Conservation (phyloP, 2,329 filamentous ascomycete species). For the Endoconidiophora polonica region DNA sequence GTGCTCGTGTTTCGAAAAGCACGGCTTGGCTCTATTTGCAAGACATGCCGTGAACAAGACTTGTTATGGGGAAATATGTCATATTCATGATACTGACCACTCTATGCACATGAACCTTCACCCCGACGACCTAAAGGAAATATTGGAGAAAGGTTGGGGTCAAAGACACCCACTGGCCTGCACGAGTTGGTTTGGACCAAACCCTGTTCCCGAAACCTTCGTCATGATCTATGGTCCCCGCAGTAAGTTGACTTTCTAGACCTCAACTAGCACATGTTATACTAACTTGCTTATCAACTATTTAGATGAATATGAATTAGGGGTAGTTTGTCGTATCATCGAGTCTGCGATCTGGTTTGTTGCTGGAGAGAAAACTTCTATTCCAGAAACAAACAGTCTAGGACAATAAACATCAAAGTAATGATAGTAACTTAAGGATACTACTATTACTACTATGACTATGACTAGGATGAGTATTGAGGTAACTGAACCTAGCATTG, state of each 20-base stretch:
- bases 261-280: neutral
- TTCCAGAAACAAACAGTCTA: neutral
- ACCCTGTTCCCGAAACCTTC: constrained; percentile 59
- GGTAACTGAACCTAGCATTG: too few species aligned
- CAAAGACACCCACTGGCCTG: constrained; percentile 52
- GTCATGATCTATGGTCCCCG: constrained; percentile 70
- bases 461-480: too few species aligned
- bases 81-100: constrained; percentile 61
- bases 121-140: constrained; percentile 54
- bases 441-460: too few species aligned
- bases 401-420: too few species aligned
- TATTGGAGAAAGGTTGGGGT: constrained; percentile 65
- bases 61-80: constrained; percentile 66
- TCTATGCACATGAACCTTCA: constrained; percentile 69
- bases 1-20: constrained; percentile 66
- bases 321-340: constrained; percentile 51
- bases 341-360: constrained; percentile 58
- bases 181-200: constrained; percentile 42
- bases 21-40: constrained; percentile 61
- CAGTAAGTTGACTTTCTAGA: constrained; percentile 20
- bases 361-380: constrained; percentile 24
- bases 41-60: constrained; percentile 48
- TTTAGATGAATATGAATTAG: constrained; percentile 46
- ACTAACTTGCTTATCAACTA: neutral
- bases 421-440: too few species aligned